A percentile compares a stretch with the other conserved stretches of the same genome.
Conservation (phyloP, 2,329 filamentous ascomycete species). For the Tolypocladium paradoxum region DNA sequence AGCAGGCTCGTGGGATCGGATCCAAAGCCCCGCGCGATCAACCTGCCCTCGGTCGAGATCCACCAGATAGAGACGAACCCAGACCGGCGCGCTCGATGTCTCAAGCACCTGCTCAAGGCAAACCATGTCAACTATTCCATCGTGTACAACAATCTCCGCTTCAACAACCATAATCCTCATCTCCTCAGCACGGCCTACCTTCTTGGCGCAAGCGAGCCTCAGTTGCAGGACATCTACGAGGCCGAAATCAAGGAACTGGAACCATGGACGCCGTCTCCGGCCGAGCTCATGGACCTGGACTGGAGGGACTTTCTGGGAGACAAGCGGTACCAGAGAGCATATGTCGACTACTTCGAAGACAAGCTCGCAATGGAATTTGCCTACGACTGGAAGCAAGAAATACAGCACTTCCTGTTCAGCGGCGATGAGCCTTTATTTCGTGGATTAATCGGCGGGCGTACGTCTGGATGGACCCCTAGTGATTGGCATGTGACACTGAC, state of each 20-base stretch:
- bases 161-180: slow-evolving; percentile 77
- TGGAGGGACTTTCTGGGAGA: slow-evolving; percentile 81
- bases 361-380: slow-evolving; percentile 59
- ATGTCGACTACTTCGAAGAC: slow-evolving; percentile 92
- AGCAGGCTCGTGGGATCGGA: slow-evolving; percentile 15
- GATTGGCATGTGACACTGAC: slow-evolving; percentile 8
- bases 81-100: slow-evolving; percentile 67
- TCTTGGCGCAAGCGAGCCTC: slow-evolving; percentile 61
- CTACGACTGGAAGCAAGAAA: slow-evolving; percentile 76
- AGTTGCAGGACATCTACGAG: slow-evolving; percentile 76
- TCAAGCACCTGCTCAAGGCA: slow-evolving; percentile 83
- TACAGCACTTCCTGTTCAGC: slow-evolving; percentile 65
- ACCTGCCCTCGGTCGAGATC: slow-evolving; percentile 57
- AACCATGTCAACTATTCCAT: slow-evolving; percentile 89
- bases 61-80: slow-evolving; percentile 71
- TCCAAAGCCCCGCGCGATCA: slow-evolving; percentile 27
- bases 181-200: slow-evolving; percentile 78
- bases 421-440: slow-evolving; percentile 71
- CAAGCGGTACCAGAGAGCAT: slow-evolving; percentile 75
- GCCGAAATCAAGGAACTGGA: slow-evolving; percentile 60
- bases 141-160: slow-evolving; percentile 62
- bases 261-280: slow-evolving; percentile 72
- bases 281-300: slow-evolving; percentile 71
- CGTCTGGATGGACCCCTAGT: slow-evolving; percentile 15
- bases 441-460: slow-evolving; percentile 68